A percentile compares a stretch with the other conserved stretches of the same genome.
Conservation (phyloP, 345 rosid species). For the Microthlaspi erraticum region DNA sequence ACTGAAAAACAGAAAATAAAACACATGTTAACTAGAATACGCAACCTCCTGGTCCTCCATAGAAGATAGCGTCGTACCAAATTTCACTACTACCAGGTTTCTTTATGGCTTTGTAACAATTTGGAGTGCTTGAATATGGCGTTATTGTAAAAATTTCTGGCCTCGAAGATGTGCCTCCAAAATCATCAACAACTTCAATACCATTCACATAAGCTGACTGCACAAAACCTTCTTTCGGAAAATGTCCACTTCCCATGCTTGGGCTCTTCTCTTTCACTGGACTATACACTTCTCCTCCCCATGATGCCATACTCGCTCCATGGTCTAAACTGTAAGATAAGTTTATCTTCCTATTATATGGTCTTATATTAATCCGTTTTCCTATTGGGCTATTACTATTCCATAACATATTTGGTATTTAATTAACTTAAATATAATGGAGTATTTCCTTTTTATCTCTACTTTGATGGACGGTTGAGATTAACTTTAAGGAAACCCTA, state of each 20-base stretch:
- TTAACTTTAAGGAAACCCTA: too few species aligned
- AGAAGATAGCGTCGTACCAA: background rate
- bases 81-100: background rate
- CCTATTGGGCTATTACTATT: too few species aligned
- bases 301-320: background rate
- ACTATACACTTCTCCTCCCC: constrained; percentile 33
- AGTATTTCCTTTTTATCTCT: too few species aligned
- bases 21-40: constrained; percentile 11
- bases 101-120: background rate
- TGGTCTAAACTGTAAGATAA: constrained; percentile 8
- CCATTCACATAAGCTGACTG: constrained; percentile 19
- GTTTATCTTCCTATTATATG: too few species aligned
- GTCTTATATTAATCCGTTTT: too few species aligned
- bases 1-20: background rate
- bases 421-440: too few species aligned
- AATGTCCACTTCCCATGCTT: constrained; percentile 36
- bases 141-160: background rate
- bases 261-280: constrained; percentile 28
- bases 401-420: too few species aligned
- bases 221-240: background rate
- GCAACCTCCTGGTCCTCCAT: constrained; percentile 35
- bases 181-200: background rate
- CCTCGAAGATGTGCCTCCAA: background rate
- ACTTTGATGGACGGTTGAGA: too few species aligned
- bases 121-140: constrained; percentile 4